Evolutionary conservation across 495 filamentous ascomycete genomes (phyloP).

Genomic region (Aspergillus carlsbadensis): DNA sequence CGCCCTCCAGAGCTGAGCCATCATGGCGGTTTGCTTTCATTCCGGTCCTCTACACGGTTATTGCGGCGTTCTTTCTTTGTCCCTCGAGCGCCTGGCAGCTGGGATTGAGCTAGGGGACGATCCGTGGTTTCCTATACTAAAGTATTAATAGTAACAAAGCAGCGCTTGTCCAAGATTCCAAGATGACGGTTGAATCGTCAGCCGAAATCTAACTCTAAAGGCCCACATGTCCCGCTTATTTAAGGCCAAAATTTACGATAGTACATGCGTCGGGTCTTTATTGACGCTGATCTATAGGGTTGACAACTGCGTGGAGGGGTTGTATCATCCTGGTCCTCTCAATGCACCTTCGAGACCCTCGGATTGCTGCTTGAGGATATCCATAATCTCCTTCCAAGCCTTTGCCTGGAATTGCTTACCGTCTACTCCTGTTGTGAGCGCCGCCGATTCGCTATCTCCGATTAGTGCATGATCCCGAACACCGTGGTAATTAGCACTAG

Average conservation of each 20-base stretch:
- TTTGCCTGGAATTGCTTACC: constrained; percentile 36
- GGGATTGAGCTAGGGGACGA: neutral
- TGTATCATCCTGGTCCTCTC: neutral
- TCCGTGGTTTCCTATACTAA: neutral
- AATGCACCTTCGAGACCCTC: constrained; percentile 21
- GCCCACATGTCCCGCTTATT: neutral
- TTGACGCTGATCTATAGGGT: neutral
- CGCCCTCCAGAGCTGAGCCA: neutral
- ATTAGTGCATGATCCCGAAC: constrained; percentile 13
- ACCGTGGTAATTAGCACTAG: neutral
- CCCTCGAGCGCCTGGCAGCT: too few species aligned
- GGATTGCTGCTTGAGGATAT: constrained; percentile 30
- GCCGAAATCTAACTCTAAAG: neutral
- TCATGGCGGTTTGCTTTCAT: neutral
- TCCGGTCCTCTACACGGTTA: too few species aligned
- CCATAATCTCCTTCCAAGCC: constrained; percentile 42
- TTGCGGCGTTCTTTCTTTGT: too few species aligned
- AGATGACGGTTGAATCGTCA: neutral
- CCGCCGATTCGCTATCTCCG: constrained; percentile 34
- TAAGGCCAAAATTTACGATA: too few species aligned
- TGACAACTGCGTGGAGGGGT: too few species aligned
- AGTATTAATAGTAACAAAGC: constrained; percentile 2
- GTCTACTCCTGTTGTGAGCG: constrained; percentile 32
- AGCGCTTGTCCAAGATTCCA: neutral
- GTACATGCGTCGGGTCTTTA: too few species aligned